Evolutionary conservation across 768 basidiomycete genomes (phyloP).

Genomic region (Fomitopsis serialis): DNA sequence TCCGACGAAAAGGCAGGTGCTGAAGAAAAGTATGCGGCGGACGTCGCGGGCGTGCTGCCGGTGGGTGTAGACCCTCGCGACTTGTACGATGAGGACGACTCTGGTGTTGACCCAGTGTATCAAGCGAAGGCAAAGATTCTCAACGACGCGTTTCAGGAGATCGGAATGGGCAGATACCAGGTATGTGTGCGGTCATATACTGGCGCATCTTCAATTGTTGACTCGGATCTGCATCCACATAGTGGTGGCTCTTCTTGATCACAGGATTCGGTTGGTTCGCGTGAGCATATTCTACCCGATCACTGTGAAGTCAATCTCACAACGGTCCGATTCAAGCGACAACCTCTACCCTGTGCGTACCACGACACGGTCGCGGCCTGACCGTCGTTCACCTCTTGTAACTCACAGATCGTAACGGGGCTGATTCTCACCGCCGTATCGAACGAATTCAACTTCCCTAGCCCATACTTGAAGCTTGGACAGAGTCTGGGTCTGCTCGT

Average conservation of each 20-base stretch:
- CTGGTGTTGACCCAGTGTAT: constrained; percentile 38
- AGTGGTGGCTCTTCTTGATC: constrained; percentile 62
- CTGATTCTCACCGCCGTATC: constrained; percentile 60
- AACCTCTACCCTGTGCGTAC: constrained; percentile 52
- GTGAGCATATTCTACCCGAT: constrained; percentile 32
- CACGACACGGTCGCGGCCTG: not conserved
- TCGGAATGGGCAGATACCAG: constrained; percentile 56
- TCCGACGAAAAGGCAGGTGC: not conserved
- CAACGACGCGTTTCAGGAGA: constrained; percentile 43
- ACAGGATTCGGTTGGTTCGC: constrained; percentile 75
- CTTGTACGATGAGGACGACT: constrained; percentile 29
- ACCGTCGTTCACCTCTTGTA: not conserved
- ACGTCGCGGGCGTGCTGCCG: not conserved
- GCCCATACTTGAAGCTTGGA: constrained; percentile 60
- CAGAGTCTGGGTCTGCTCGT: constrained; percentile 69
- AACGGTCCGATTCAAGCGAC: constrained; percentile 36
- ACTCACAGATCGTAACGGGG: constrained; percentile 43
- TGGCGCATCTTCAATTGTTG: too few relatives aligned
- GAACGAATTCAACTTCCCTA: constrained; percentile 57
- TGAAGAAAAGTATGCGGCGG: not conserved
- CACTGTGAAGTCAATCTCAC: not conserved
- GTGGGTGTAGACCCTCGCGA: constrained; percentile 15
- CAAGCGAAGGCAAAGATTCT: constrained; percentile 43
- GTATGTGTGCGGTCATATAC: constrained; percentile 18
- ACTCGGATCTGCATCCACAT: not conserved